Evolutionary conservation across 2,329 filamentous ascomycete genomes (phyloP), one percentile per base, ranked within the genome.

Genomic region (Pseudogymnoascus sp.): DNA sequence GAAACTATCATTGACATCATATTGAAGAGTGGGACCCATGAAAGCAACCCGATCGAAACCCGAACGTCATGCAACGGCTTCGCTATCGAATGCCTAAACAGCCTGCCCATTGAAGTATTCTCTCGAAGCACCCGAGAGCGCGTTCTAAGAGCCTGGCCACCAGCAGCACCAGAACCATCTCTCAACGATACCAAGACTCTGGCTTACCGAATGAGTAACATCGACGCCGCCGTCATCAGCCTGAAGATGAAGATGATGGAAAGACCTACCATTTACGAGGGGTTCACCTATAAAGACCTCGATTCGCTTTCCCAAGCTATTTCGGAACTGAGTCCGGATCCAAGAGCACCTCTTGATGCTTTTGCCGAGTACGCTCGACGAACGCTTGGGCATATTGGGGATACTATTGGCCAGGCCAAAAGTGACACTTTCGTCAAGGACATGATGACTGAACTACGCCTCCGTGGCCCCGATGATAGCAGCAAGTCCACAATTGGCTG

Each of bases 231-330:
- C 39, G 68, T 80, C 4, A 72, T 85, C 6, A 76, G 77, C 19
- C 68, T 85, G 60, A 77, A 79, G 67, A 71, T 77, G 2, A 84
- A 81, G 68, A 71, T 84, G 23, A 82, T 83, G 78, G 71, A 73
- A 4, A 76, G 77, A n/a, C 77, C 82, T 0, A 83, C 80, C 0
- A 82, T 82, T 64, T 81, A 84, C 67, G 74, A 80, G 45, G 74
- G 71, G 0, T 78, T 83, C 74, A 70, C 65, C 1, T 84, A 78
- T 61, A 67, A 72, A 13, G 71, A 77, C 16, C 65, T 79, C 5
- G 71, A 75, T 8, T 63, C 67, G 3, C 61, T 78, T 16, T 76
- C 73, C 6, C 64, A 72, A 60, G 28, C 62, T 4, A 63, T 73
- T 11, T 54, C 62, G n/a, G 45, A 64, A 8, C 28, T 62, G 7